Conservation (phyloP, 2,329 filamentous ascomycete genomes). For the Ophiostoma ips region DNA sequence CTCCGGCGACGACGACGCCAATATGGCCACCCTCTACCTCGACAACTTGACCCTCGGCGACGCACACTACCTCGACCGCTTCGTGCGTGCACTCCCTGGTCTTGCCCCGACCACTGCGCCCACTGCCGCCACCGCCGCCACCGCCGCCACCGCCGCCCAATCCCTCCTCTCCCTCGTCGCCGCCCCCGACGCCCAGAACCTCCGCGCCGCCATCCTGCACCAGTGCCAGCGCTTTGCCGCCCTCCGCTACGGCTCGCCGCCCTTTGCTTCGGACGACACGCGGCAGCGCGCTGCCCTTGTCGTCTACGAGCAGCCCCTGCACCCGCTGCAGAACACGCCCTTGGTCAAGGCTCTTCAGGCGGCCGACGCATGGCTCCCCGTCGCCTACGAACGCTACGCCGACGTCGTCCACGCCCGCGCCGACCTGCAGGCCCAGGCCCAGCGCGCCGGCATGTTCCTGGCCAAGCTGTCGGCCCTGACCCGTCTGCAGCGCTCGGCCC, state of each 20-base stretch:
- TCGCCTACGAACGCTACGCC: constrained; percentile 36
- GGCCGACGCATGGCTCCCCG: constrained; percentile 30
- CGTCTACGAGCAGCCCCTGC: constrained; percentile 32
- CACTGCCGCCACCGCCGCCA: too few species aligned
- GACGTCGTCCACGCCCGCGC: constrained; percentile 29
- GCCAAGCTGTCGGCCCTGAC: constrained; percentile 41
- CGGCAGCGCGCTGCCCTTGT: neutral
- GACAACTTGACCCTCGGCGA: constrained; percentile 36
- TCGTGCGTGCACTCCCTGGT: constrained; percentile 12
- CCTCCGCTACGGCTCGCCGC: neutral
- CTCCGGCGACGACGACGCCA: constrained; percentile 21
- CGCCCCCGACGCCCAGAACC: constrained; percentile 19
- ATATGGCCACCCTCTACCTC: constrained; percentile 27
- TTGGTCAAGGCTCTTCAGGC: constrained; percentile 31
- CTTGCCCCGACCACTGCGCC: too few species aligned
- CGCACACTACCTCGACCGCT: constrained; percentile 23
- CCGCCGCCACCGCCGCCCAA: too few species aligned
- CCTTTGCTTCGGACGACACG: neutral
- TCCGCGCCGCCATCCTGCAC: constrained; percentile 22
- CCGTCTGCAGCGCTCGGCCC: constrained; percentile 45
- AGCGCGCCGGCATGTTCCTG: constrained; percentile 24
- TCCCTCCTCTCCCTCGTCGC: constrained; percentile 17
- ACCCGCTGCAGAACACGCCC: constrained; percentile 44
- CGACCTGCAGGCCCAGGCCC: constrained; percentile 27
- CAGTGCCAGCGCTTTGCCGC: constrained; percentile 14